Evolutionary conservation across 768 basidiomycete species (phyloP).

Genomic region (Pleurotus tuber-regium): DNA sequence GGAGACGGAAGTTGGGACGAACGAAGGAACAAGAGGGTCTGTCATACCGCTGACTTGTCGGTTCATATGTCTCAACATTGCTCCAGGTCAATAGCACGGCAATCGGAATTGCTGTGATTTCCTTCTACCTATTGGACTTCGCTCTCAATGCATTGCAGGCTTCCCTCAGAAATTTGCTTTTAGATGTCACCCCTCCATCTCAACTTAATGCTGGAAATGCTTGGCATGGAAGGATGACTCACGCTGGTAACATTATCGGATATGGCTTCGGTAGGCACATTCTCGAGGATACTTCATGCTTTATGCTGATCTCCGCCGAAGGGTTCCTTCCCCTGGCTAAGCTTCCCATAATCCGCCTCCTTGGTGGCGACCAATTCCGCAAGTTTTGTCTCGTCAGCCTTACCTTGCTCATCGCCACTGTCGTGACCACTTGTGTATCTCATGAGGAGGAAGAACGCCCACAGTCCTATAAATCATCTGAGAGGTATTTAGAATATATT

Average conservation of each 20-base stretch:
- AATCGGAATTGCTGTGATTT: constrained; percentile 82
- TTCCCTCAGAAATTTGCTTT: constrained; percentile 87
- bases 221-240: constrained; percentile 96
- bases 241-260: constrained; percentile 95
- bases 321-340: constrained; percentile 88
- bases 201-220: constrained; percentile 95
- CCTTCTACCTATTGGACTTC: constrained; percentile 95
- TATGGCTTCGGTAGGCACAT: constrained; percentile 78
- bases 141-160: constrained; percentile 96
- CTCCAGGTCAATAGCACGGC: constrained; percentile 63
- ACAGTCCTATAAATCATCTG: constrained; percentile 33
- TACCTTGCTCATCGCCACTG: constrained; percentile 72
- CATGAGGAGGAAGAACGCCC: constrained; percentile 78
- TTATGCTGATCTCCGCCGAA: constrained; percentile 20
- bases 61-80: background rate
- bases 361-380: constrained; percentile 93
- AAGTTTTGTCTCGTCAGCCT: constrained; percentile 92
- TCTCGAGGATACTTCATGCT: constrained; percentile 13
- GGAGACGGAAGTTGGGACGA: constrained; percentile 90
- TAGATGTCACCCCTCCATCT: constrained; percentile 85
- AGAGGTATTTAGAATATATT: constrained; percentile 33
- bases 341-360: constrained; percentile 70
- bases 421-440: constrained; percentile 84
- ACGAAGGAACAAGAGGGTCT: constrained; percentile 56
- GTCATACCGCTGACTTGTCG: constrained; percentile 17